Evolutionary conservation across 2,329 filamentous ascomycete species (phyloP), one percentile per base, ranked within the genome.

Genomic region (Blastomyces percursus): DNA sequence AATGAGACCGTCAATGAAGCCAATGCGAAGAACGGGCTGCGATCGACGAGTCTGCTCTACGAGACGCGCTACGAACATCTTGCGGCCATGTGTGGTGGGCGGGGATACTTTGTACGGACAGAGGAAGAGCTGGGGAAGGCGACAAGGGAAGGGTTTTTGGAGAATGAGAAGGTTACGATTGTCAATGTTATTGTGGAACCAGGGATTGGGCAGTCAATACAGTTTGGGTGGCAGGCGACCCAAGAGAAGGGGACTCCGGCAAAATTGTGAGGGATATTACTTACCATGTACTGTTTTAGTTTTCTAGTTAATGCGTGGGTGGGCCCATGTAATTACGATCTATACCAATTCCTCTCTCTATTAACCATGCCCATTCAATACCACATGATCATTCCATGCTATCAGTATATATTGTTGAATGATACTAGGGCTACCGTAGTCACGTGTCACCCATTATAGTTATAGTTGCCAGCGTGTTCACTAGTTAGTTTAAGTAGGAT

Each of bases 131-230:
- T 85, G 63, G 74, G 74, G 63, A 71, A 68, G 60, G 82, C 81
- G n/a, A 81, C 80, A 8, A 71, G 77, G 62, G 76, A 78, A 61
- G 82, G 81, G 0, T 84, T 80, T 66, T 69, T 74, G 63, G 75
- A 77, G 11, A 76, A 67, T 16, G 70, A 71, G 40, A 77, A 76
- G 14, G 79, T 81, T 0, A 79, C 79, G 0, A 73, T 84, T 9
- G 75, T 84, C 1, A 84, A 84, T 74, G 76, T 84, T 2, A 76
- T 84, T 52, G 79, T 84, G 64, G 80, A 83, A 67, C 77, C 79
- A 38, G 80, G 79, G 0, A 74, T 76, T 63, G 76, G 75, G 59
- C 76, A 78, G 69, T 68, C 68, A 54, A 73, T 74, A 60, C 69
- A 70, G 14, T 75, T 75, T 69, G 73, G 72, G 2, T 75, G 73